Conservation (phyloP, 352 stramenopile genomes). For the Pythium monospermum region DNA sequence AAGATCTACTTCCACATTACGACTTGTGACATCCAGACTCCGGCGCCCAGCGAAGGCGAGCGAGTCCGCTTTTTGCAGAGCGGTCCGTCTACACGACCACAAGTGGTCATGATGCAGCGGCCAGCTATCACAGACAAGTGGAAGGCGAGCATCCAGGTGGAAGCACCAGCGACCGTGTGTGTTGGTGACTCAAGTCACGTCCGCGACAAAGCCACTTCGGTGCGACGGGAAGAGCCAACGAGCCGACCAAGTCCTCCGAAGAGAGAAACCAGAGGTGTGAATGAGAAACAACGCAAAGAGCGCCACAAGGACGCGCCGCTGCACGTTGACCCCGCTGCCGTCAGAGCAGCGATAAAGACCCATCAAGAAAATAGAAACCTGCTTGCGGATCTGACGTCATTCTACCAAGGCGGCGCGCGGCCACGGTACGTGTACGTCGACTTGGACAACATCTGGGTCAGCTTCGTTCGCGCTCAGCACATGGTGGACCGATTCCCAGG, state of each 20-base stretch:
- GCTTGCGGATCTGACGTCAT: neutral
- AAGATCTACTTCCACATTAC: slow-evolving; percentile 2
- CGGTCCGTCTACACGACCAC: too few relatives aligned
- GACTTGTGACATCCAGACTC: slow-evolving; percentile 1
- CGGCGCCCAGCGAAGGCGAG: slow-evolving; percentile 1
- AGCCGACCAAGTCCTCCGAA: too few relatives aligned
- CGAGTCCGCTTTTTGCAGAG: neutral
- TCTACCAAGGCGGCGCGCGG: neutral
- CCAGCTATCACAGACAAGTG: too few relatives aligned
- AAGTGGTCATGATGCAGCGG: too few relatives aligned
- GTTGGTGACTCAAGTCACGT: too few relatives aligned
- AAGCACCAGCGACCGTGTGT: too few relatives aligned
- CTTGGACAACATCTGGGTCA: slow-evolving; percentile 34
- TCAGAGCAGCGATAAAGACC: neutral
- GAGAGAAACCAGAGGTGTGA: too few relatives aligned
- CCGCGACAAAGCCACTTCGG: too few relatives aligned
- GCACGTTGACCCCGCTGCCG: neutral
- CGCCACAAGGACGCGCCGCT: neutral
- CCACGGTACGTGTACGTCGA: slow-evolving; percentile 38
- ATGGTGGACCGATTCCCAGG: slow-evolving; percentile 25
- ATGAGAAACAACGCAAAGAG: too few relatives aligned
- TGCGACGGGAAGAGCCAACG: too few relatives aligned
- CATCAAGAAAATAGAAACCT: neutral
- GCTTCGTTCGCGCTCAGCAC: slow-evolving; percentile 22
- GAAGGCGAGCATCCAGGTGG: too few relatives aligned